Evolutionary conservation across 768 basidiomycete genomes (phyloP), one percentile per base, ranked within the genome.

Genomic region (Pisolithus tinctorius): DNA sequence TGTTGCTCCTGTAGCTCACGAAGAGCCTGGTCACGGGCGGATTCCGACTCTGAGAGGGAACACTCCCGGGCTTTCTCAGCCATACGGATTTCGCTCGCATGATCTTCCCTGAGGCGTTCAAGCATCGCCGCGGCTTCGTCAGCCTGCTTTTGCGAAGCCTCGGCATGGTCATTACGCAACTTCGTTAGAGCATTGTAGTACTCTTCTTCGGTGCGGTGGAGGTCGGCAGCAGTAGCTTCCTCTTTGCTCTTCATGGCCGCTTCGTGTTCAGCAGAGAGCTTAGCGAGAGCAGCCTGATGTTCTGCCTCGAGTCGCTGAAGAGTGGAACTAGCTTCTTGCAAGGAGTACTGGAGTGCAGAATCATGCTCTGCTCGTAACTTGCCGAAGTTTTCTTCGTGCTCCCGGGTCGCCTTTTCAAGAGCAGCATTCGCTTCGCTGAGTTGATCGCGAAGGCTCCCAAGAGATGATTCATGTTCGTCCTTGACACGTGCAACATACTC

Each of bases 121-220:
- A 92, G 71, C 10, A 72, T 74, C 5, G 79, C 80, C 37, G 80
- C 71, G 17, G 77, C 70, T 50, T 91, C 84, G 4, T 74, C 74
- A 1, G 79, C 72, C 50, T 84, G 78, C 58, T 74, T 79, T 55
- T 79, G 79, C 52, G 92, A 70, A 25, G 79, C 74, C 54, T 82
- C 79, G 3, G 79, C 74, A 58, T 93, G 88, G 61, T 88, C 84
- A 13, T 64, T 72, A 40, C 88, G 85, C 45, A 92, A 77, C 58
- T 86, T 87, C 13, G 82, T 86, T 39, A 93, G 71, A 20, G 82
- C 82, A 52, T 89, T 83, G 63, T 90, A 88, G 60, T 89, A 90
- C 62, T 90, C 84, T 59, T 85, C 88, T 60, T 88, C 86, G 6
- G 85, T 88, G 47, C 75, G 78, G 54, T 81, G 81, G 13, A 88